Conservation (phyloP, 2,329 filamentous ascomycete species). For the Bipolaris zeicola region DNA sequence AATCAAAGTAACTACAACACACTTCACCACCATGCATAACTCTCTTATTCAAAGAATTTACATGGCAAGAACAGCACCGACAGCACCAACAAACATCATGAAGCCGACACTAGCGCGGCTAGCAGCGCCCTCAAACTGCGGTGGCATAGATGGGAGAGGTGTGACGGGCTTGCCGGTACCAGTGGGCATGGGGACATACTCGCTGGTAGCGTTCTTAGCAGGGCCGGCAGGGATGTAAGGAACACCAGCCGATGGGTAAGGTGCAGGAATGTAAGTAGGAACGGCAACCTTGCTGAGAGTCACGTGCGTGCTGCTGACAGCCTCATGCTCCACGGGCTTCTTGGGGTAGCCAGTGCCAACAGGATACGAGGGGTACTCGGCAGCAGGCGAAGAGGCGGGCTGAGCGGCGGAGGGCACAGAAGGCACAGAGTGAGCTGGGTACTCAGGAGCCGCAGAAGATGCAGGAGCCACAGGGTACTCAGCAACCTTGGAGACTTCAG, state of each 20-base stretch:
- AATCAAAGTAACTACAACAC: constrained; percentile 1
- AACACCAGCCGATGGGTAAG: constrained; percentile 15
- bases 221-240: constrained; percentile 12
- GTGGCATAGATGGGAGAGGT: constrained; percentile 17
- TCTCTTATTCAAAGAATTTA: constrained; percentile 10
- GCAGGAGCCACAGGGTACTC: constrained; percentile 4
- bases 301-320: constrained; percentile 16
- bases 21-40: background rate
- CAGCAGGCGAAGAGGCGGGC: background rate
- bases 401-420: background rate
- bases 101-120: constrained; percentile 29
- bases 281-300: constrained; percentile 33
- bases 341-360: constrained; percentile 20
- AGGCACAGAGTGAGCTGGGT: constrained; percentile 1
- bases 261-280: constrained; percentile 17
- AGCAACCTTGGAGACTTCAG: background rate
- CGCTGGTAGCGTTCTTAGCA: constrained; percentile 15
- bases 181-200: constrained; percentile 18
- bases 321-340: constrained; percentile 17
- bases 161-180: constrained; percentile 21
- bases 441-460: constrained; percentile 1
- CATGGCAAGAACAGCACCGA: constrained; percentile 31
- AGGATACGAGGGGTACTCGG: constrained; percentile 1
- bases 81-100: constrained; percentile 23
- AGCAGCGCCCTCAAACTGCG: constrained; percentile 35